A percentile compares a stretch with the other conserved stretches of the same genome.
These are phyloP conservation scores for Fusarium paranaense DNA, from an alignment of 2,329 filamentous ascomycete genomes.

Conservation along the genomic window DNA sequence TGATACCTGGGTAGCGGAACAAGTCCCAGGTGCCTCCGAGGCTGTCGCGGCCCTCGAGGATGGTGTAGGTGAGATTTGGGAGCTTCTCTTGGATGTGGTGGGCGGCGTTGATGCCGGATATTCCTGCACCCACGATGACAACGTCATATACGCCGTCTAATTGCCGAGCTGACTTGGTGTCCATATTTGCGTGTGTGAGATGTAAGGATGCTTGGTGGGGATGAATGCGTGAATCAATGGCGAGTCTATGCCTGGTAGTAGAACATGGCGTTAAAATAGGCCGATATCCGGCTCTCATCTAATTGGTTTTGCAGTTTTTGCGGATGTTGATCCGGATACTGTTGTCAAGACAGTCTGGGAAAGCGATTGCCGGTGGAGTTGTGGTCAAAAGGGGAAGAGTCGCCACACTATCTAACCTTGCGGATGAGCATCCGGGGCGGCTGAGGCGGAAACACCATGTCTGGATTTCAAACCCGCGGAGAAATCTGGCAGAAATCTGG, in stretches of 20 bases:
- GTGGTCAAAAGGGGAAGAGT: not conserved
- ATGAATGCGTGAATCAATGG: not conserved
- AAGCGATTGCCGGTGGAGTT: not conserved
- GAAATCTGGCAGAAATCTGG: not conserved
- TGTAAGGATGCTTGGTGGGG: not conserved
- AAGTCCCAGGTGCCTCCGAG: conserved; percentile 84
- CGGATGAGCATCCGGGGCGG: not conserved
- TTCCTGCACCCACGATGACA: conserved; percentile 79
- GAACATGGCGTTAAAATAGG: not conserved
- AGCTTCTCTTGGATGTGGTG: conserved; percentile 70
- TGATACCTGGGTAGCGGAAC: conserved; percentile 79
- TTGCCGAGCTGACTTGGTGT: not conserved
- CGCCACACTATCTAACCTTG: not conserved
- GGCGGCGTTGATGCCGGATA: conserved; percentile 80
- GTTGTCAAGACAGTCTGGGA: not conserved
- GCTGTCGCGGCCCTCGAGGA: conserved; percentile 73
- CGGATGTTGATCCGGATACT: not conserved
- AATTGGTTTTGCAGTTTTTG: not conserved
- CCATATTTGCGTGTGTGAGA: not conserved
- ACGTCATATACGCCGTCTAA: conserved; percentile 53
- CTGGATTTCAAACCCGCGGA: not conserved
- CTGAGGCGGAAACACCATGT: not conserved
- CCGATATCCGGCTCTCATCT: not conserved
- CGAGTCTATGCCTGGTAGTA: not conserved
- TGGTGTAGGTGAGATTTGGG: conserved; percentile 64